Evolutionary conservation across 768 basidiomycete genomes (phyloP).

Genomic region (Filobasidium wieringae): DNA sequence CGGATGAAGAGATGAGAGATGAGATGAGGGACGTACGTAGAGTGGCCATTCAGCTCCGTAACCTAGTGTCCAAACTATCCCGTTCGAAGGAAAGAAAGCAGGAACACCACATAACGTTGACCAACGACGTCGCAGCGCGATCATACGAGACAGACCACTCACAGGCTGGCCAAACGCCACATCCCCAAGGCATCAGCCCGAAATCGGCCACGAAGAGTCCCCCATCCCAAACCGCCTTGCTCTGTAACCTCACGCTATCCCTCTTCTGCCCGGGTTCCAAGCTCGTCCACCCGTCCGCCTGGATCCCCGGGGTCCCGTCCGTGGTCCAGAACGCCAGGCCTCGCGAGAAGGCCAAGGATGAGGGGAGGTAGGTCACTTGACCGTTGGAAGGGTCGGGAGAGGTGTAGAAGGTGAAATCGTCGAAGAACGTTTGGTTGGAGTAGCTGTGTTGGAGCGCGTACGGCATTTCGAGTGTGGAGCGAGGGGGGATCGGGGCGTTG

Average conservation of each 20-base stretch:
- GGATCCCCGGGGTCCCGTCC: conserved; percentile 30
- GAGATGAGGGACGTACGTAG: conserved; percentile 17
- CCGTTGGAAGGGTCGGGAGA: background rate
- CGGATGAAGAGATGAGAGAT: background rate
- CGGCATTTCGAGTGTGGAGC: no score
- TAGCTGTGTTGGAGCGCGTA: conserved; percentile 27
- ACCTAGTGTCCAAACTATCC: conserved; percentile 34
- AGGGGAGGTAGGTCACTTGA: conserved; percentile 24
- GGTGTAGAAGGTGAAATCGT: conserved; percentile 2
- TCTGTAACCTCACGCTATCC: conserved; percentile 28
- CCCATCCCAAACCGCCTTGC: conserved; percentile 27
- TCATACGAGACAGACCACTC: conserved; percentile 7
- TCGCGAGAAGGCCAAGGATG: conserved; percentile 20
- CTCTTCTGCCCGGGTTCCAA: conserved; percentile 17
- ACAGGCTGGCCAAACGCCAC: conserved; percentile 39
- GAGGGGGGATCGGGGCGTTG: conserved; percentile 3
- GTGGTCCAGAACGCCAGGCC: conserved; percentile 33
- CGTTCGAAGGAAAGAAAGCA: no score
- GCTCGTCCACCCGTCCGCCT: conserved; percentile 30
- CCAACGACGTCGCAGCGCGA: no score
- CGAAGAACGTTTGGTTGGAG: conserved; percentile 27
- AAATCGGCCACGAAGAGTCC: conserved; percentile 36
- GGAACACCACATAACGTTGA: no score
- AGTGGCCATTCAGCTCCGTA: conserved; percentile 30
- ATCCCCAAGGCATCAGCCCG: conserved; percentile 33